Base-by-base conservation (phyloP, 106 monocot species). In the Apostasia shenzhenica region DNA sequence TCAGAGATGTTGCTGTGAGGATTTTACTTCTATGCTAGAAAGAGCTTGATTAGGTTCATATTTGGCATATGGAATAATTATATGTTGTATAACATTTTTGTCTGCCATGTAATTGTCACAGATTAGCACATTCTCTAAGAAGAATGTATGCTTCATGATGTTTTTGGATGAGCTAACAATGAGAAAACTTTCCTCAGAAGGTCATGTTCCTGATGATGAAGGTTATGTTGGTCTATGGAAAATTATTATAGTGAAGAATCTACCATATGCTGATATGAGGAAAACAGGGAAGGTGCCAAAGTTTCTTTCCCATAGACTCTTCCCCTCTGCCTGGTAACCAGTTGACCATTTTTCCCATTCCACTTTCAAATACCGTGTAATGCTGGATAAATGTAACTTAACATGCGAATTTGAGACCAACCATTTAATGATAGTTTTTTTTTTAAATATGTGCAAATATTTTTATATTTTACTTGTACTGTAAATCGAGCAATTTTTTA, bases 61-160 rank as follows among this genome's bases (percentile, higher is more conserved):
- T 68, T 54, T 42, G n/a, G 11, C 8, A 68, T 68, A 68, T 44
- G 2, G 41, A 39, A 14, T 8, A 64, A 54, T 7, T 64, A 64
- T 64, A 61, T 51, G 72, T 26, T 26, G 26, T 26, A 26, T 26
- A 26, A 26, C 26, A 26, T 26, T 26, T 26, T 26, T 26, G 26
- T 26, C 26, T 26, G 26, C 26, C 26, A 26, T 26, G 26, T 26
- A 60, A 66, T 70, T 84, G 66, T 73, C 68, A 71, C 94, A 94
- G 94, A 88, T 94, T 56, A 61, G 83, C 37, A 70, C 72, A 75
- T 94, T 75, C 70, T 83, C 94, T 46, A 95, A 84, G 82, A 82
- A 72, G 63, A 81, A 89, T 74, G 88, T 91, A 70, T 91, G 95
- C 73, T 95, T 95, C 75, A 57, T 91, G 67, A 95, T 91, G 88